These are phyloP conservation scores for Paecilomyces sp. DNA, from an alignment of 2,329 filamentous ascomycete species.

Conservation along the genomic window DNA sequence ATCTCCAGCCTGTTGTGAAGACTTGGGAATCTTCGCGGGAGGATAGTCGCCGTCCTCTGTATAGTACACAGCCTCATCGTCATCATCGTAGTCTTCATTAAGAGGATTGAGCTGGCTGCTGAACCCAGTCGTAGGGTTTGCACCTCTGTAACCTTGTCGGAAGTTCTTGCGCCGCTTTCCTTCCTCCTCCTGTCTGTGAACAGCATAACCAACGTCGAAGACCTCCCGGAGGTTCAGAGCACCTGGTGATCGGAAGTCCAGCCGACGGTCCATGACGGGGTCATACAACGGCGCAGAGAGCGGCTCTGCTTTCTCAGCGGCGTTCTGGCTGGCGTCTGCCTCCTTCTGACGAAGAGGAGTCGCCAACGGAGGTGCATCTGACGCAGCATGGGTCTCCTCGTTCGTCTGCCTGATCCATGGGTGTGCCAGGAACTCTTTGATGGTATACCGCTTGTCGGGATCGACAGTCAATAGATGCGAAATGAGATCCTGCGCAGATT, in stretches of 20 bases:
- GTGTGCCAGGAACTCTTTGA: constrained; percentile 85
- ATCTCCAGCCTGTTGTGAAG: constrained; percentile 46
- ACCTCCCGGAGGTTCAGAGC: constrained; percentile 94
- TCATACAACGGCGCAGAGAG: constrained; percentile 50
- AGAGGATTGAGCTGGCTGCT: constrained; percentile 55
- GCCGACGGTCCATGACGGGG: constrained; percentile 56
- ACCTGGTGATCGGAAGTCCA: constrained; percentile 92
- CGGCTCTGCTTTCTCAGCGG: constrained; percentile 34
- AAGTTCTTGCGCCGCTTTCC: constrained; percentile 84
- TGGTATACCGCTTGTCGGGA: constrained; percentile 89
- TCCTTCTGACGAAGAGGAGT: constrained; percentile 59
- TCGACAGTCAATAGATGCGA: constrained; percentile 91
- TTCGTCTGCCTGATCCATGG: constrained; percentile 78
- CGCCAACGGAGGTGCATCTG: constrained; percentile 64
- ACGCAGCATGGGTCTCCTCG: constrained; percentile 59
- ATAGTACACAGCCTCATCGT: constrained; percentile 50
- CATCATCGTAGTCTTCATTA: constrained; percentile 57
- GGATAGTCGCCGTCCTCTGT: constrained; percentile 34
- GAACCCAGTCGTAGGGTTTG: constrained; percentile 51
- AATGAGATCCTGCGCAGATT: constrained; percentile 87
- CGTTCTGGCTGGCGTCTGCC: constrained; percentile 50
- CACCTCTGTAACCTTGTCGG: constrained; percentile 59
- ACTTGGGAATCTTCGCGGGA: constrained; percentile 61
- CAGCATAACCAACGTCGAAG: constrained; percentile 96
- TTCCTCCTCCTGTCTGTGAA: constrained; percentile 94